A percentile compares a stretch with the other conserved stretches of the same genome.
These are phyloP conservation scores for Athelia sp. DNA, from an alignment of 1,284 basidiomycete species.

Conservation along the genomic window DNA sequence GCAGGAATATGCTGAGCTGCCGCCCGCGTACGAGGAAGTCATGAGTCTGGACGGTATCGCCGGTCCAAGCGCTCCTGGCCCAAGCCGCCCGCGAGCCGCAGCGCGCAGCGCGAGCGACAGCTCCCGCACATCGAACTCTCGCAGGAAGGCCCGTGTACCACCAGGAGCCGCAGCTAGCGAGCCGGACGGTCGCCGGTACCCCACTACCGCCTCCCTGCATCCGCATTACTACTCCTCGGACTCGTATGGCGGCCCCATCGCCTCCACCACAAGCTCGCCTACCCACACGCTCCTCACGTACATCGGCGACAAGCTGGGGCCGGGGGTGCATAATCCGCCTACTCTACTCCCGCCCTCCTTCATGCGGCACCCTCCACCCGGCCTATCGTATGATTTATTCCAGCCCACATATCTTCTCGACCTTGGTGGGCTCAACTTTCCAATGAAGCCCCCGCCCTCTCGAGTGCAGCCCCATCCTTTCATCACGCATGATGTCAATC, in stretches of 20 bases:
- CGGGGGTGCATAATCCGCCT: background rate
- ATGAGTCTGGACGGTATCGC: too few relatives aligned
- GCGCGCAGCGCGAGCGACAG: too few relatives aligned
- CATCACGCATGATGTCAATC: background rate
- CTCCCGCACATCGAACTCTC: too few relatives aligned
- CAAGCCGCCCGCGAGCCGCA: too few relatives aligned
- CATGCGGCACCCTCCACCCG: background rate
- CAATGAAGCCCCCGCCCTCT: background rate
- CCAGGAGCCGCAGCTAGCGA: too few relatives aligned
- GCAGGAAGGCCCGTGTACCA: too few relatives aligned
- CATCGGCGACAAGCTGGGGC: background rate
- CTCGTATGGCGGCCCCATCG: background rate
- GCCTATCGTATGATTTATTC: background rate
- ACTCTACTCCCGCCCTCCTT: background rate
- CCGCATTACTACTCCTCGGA: background rate
- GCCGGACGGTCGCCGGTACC: background rate
- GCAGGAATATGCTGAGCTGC: too few relatives aligned
- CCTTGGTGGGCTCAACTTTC: background rate
- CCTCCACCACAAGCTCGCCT: background rate
- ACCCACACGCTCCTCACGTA: background rate
- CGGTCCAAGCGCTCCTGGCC: too few relatives aligned
- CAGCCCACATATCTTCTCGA: background rate
- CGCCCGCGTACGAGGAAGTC: too few relatives aligned
- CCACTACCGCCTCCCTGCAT: background rate
- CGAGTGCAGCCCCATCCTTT: conserved; percentile 1